Base-by-base conservation (phyloP, 2,329 filamentous ascomycete species). In the Thielaviopsis cerberus region DNA sequence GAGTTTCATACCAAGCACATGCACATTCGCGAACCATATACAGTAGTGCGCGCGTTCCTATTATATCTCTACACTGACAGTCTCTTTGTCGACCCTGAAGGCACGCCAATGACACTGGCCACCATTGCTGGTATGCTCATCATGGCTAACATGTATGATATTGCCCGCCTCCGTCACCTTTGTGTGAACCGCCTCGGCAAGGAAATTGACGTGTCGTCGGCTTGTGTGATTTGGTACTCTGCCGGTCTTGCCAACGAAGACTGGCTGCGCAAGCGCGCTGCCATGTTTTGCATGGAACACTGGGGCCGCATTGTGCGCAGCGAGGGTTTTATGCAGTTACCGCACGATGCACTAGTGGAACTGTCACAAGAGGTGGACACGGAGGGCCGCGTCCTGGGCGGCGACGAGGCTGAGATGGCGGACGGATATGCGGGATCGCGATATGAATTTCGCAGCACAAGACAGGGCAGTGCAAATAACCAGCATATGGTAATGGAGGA, bases 101-200 rank as follows among this genome's bases (percentile, higher is more conserved):
- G 82, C 60, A 86, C 90, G 37, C 88, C 92, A 72, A 79, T 80
- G 0, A 78, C 84, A 54, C 79, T 96, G 22, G 81, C 83, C 27
- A 90, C 96, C 64, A 89, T 97, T 15, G 91, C 92, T 0, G 91
- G 92, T 8, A 81, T 98, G 69, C 78, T 98, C 2, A 91, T 98
- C 63, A 94, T 98, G 87, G 89, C 89, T 51, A 96, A 97, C 69
- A 87, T 97, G 53, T 98, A 98, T 72, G 91, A 96, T 67, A 94
- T 98, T 73, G 90, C 90, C 1, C 88, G 92, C 64, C 80, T 98
- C 24, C 86, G 91, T 22, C 79, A 95, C 7, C 77, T 97, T 1
- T 96, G 91, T 68, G 86, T 97, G 57, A 91, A 95, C 67, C 81
- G 92, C 8, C 77, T 98, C 3, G 85, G 86, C 58, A 86, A 88